These are phyloP conservation scores for Lipomyces sp. DNA, from an alignment of 805 yeast species.

Conservation along the genomic window DNA sequence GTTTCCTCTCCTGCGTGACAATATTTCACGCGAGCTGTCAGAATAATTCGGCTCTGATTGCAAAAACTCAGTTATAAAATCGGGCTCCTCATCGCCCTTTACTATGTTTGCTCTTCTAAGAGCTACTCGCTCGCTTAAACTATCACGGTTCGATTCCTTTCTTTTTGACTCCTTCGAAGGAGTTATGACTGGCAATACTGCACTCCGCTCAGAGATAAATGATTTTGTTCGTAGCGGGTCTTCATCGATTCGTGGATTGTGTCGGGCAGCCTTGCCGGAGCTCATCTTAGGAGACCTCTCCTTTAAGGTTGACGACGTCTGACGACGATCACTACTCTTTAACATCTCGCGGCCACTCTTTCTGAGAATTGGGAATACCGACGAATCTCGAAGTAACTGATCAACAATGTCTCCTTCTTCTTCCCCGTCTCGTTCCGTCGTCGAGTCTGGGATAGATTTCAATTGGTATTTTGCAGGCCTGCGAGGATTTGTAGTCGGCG, in stretches of 20 bases:
- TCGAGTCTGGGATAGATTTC: background rate
- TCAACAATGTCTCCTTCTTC: background rate
- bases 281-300: background rate
- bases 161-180: background rate
- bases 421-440: background rate
- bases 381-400: background rate
- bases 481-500: background rate
- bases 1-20: background rate
- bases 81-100: background rate
- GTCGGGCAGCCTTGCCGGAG: background rate
- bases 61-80: background rate
- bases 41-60: background rate
- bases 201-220: background rate
- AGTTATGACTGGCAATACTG: background rate
- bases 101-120: background rate
- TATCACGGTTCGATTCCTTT: background rate
- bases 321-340: background rate
- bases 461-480: background rate
- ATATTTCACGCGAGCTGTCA: background rate
- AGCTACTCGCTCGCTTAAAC: background rate
- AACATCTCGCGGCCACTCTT: background rate
- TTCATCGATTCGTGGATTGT: background rate
- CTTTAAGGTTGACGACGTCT: background rate
- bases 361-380: background rate
- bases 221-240: background rate